Evolutionary conservation across 805 yeast genomes (phyloP).

Genomic region (Maudiozyma bulderi): DNA sequence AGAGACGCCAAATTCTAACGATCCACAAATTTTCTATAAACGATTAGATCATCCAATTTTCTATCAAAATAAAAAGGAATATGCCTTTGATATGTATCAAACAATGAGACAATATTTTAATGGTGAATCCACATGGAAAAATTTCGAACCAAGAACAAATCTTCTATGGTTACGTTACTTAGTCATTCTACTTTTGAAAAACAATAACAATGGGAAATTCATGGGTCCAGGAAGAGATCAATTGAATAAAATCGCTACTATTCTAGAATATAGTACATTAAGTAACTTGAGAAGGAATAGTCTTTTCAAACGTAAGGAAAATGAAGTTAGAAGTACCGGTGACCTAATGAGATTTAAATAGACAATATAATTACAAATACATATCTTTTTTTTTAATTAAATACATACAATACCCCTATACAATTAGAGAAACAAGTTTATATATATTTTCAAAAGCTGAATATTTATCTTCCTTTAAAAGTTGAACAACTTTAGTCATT

Average conservation of each 20-base stretch:
- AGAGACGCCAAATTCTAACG: constrained; percentile 1
- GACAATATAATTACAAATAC: not conserved
- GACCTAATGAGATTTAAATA: constrained; percentile 18
- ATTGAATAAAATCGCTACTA: constrained; percentile 9
- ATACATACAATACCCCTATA: not conserved
- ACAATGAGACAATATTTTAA: constrained; percentile 36
- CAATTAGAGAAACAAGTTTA: not conserved
- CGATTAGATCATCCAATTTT: constrained; percentile 58
- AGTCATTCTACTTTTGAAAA: constrained; percentile 38
- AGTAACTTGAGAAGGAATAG: constrained; percentile 1
- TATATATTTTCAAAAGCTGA: not conserved
- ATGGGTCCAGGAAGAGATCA: constrained; percentile 15
- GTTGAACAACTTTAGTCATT: too few species aligned
- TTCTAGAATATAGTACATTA: constrained; percentile 3
- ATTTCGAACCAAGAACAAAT: constrained; percentile 38
- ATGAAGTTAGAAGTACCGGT: constrained; percentile 14
- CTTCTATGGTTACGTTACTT: constrained; percentile 57
- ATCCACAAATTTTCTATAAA: constrained; percentile 33
- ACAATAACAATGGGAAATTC: constrained; percentile 8
- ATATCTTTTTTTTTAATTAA: too few species aligned
- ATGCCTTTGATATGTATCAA: constrained; percentile 52
- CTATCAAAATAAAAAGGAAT: constrained; percentile 50
- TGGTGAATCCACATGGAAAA: constrained; percentile 16
- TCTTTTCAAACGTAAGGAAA: constrained; percentile 12
- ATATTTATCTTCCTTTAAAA: too few species aligned